Evolutionary conservation across 2,329 filamentous ascomycete species (phyloP), one percentile per base, ranked within the genome.

Genomic region (Fusarium sp.): DNA sequence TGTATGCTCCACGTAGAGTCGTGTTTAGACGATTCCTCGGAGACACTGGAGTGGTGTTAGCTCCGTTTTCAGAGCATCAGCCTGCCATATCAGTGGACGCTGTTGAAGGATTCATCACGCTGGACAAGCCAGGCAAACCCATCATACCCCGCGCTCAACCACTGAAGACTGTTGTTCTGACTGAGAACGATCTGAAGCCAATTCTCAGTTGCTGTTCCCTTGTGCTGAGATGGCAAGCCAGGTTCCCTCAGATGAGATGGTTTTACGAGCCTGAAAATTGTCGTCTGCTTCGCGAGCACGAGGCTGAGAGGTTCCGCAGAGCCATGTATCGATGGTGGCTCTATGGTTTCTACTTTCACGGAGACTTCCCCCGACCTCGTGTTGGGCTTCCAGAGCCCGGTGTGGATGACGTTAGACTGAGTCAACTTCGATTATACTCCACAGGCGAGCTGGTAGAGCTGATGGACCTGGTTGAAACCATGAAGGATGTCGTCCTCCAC

Each of bases 271-370:
- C 83, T 1, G 83, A 84, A 61, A 78, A 85, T 52, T 83, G 85
- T 44, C 84, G 87, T 21, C 81, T 80, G 41, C 80, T 89, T 10
- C 78, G 78, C 12, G 58, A 76, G 0, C 78, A 81, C 31, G 87
- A 89, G 73, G 80, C 80, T 33, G 70, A 77, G n/a, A 83, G 86
- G 52, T 81, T 88, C 56, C 84, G 87, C 10, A 82, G 83, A 67
- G 87, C 85, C 2, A 77, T 89, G 35, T 87, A 87, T 56, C 79
- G 82, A 37, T 89, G 87, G 87, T 88, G 87, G 86, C 80, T 87
- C 8, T 89, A 86, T 69, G 82, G 85, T 11, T 82, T 83, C 38
- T 85, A 86, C 66, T 88, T 88, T 65, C 86, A 89, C 51, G 83
- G 83, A 16, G 82, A 83, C 37, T 78, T 80, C 39, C 82, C 79